A percentile compares a stretch with the other conserved stretches of the same genome.
Conservation (phyloP, 192 early-diverging fungal genomes). For the Coemansia sp. region DNA sequence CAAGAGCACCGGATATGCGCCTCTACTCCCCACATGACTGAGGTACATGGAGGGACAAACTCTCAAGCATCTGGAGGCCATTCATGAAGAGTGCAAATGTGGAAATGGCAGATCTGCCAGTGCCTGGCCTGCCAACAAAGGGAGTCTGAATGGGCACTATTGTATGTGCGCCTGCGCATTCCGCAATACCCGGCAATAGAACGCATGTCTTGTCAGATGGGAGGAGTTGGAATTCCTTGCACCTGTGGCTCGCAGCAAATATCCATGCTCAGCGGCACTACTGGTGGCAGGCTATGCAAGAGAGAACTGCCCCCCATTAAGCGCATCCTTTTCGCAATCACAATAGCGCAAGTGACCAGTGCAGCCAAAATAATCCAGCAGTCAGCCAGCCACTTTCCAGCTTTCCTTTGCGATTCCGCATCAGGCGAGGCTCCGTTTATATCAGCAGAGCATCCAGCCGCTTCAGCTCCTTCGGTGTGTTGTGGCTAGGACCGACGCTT, state of each 20-base stretch:
- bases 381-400: neutral
- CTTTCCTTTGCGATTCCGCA: neutral
- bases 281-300: neutral
- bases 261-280: neutral
- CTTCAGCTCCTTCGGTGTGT: neutral
- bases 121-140: neutral
- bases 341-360: too few species aligned
- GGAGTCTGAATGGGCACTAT: conserved; percentile 3
- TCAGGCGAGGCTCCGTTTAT: neutral
- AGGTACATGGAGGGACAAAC: conserved; percentile 1
- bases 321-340: neutral
- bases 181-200: neutral
- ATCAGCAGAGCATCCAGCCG: conserved; percentile 3
- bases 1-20: neutral
- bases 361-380: neutral
- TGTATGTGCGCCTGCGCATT: neutral
- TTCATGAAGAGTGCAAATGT: neutral
- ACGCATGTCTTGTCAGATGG: too few species aligned
- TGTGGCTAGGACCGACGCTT: neutral
- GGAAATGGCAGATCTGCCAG: neutral
- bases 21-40: neutral
- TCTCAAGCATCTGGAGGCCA: neutral
- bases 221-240: neutral
- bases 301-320: neutral
- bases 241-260: neutral